Conservation (phyloP, 345 rosid species). For the Cardiospermum halicacabum region DNA sequence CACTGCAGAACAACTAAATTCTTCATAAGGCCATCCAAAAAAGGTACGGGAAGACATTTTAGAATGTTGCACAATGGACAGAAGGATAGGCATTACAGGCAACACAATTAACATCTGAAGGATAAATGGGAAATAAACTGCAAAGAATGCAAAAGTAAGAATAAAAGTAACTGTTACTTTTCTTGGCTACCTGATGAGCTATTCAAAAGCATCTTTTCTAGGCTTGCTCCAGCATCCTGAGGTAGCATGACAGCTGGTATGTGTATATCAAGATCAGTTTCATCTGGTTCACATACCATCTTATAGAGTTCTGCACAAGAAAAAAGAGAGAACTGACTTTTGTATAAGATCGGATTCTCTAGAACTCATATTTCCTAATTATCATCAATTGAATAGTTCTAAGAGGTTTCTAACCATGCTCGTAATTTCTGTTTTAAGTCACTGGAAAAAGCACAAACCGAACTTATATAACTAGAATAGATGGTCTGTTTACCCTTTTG, state of each 20-base stretch:
- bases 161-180: not conserved
- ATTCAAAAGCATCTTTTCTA: constrained; percentile 57
- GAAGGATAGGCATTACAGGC: not conserved
- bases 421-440: not conserved
- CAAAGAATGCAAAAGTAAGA: not conserved
- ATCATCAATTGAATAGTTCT: not conserved
- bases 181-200: constrained; percentile 52
- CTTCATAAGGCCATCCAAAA: not conserved
- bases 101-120: not conserved
- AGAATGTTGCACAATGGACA: not conserved
- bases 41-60: not conserved
- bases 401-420: not conserved
- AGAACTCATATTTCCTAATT: not conserved
- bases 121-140: not conserved
- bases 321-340: constrained; percentile 2
- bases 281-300: constrained; percentile 98
- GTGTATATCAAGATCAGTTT: constrained; percentile 80
- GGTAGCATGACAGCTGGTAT: constrained; percentile 97
- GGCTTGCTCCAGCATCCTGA: constrained; percentile 85
- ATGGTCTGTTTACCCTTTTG: constrained; percentile 57
- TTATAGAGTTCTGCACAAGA: constrained; percentile 75
- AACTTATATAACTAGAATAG: constrained; percentile 8
- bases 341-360: not conserved
- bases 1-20: constrained; percentile 40
- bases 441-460: not conserved